These are phyloP conservation scores for Thelephora aurantiotincta DNA, from an alignment of 768 basidiomycete species.

Conservation along the genomic window DNA sequence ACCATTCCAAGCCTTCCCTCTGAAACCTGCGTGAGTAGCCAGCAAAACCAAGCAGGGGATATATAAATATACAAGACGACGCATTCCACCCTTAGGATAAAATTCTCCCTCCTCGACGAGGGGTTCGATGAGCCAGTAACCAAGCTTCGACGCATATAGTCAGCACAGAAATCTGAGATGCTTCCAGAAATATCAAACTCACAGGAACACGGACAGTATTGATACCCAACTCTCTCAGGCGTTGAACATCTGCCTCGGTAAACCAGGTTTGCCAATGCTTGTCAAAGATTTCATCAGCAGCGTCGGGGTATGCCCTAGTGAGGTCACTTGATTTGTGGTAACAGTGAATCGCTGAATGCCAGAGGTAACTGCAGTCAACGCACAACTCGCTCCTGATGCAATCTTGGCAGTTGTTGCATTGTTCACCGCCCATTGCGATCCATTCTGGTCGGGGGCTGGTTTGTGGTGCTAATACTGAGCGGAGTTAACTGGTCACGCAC, in stretches of 20 bases:
- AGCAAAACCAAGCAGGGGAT: neutral
- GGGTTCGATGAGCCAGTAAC: slow-evolving; percentile 71
- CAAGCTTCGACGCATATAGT: slow-evolving; percentile 30
- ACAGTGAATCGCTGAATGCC: neutral
- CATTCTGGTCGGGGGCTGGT: slow-evolving; percentile 31
- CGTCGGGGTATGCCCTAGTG: slow-evolving; percentile 41
- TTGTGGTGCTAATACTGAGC: neutral
- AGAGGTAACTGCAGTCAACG: slow-evolving; percentile 7
- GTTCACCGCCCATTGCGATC: slow-evolving; percentile 58
- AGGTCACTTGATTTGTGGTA: slow-evolving; percentile 26
- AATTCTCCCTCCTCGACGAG: slow-evolving; percentile 52
- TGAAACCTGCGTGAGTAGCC: slow-evolving; percentile 12
- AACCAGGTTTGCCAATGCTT: slow-evolving; percentile 72
- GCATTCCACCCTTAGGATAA: slow-evolving; percentile 58
- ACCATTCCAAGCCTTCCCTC: slow-evolving; percentile 48
- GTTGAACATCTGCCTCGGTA: slow-evolving; percentile 40
- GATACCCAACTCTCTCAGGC: slow-evolving; percentile 39
- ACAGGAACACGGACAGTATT: slow-evolving; percentile 73
- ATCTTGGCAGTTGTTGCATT: slow-evolving; percentile 39
- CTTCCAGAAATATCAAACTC: slow-evolving; percentile 10
- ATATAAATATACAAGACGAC: slow-evolving; percentile 34
- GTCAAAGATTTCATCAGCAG: slow-evolving; percentile 43
- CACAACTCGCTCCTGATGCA: slow-evolving; percentile 65
- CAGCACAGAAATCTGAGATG: neutral
- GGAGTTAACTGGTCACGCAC: slow-evolving; percentile 15